Percentiles rank a stretch among this genome's conserved stretches.
These are phyloP conservation scores for Catharanthus roseus DNA, from an alignment of 257 asterid genomes.

Conservation along the genomic window DNA sequence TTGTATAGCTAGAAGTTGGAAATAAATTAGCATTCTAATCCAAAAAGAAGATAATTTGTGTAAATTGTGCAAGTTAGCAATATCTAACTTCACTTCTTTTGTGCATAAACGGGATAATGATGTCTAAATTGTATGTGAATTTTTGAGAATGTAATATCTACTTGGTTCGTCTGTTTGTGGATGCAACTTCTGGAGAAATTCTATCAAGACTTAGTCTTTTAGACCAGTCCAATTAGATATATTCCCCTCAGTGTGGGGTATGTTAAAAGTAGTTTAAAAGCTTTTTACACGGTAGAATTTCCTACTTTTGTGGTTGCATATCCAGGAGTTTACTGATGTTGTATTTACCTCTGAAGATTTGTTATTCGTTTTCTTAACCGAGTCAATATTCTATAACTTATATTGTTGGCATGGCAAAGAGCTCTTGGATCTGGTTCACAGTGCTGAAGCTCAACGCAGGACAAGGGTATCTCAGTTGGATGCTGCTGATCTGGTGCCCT, in stretches of 20 bases:
- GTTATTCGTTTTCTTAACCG: neutral
- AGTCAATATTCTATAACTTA: neutral
- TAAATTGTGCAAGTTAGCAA: neutral
- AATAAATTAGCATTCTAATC: conserved; percentile 3
- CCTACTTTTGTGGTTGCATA: neutral
- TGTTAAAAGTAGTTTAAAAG: neutral
- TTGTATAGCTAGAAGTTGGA: conserved; percentile 20
- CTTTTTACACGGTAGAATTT: neutral
- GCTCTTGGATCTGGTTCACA: neutral
- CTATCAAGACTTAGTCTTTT: neutral
- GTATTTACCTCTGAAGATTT: neutral
- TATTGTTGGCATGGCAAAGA: neutral
- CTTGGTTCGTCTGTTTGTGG: neutral
- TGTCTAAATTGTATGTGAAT: neutral
- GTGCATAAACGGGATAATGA: neutral
- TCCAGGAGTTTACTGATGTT: neutral
- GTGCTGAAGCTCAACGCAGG: neutral
- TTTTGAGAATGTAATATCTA: neutral
- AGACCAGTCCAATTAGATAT: neutral
- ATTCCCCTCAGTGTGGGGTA: neutral
- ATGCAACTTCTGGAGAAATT: neutral
- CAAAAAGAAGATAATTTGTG: neutral
- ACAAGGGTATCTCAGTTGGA: neutral
- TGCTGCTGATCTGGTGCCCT: conserved; percentile 6
- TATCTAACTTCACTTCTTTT: neutral